Evolutionary conservation across 257 asterid genomes (phyloP), one percentile per base, ranked within the genome.

Genomic region (Solanum neorickii): DNA sequence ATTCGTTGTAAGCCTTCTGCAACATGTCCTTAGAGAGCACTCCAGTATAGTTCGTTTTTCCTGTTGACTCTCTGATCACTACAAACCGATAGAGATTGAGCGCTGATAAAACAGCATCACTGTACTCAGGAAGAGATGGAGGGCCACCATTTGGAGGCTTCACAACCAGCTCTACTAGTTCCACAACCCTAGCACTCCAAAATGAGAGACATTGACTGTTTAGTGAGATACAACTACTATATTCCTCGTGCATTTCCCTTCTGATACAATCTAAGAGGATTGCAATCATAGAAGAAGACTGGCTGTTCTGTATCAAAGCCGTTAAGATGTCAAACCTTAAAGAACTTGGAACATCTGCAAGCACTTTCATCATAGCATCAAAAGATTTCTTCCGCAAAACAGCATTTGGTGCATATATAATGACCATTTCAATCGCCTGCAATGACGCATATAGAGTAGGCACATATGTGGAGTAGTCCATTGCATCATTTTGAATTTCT

Each of bases 121-220:
- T 91, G 93, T 88, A 88, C 88, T 95, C 98, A 6, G 98, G 98
- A 86, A 97, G 97, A 18, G 91, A 87, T 70, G 98, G 99, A 87
- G 98, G 99, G 87, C 99, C 98, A 74, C 98, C 99, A 83, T 83
- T 83, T 35, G 97, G 96, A 88, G 99, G 98, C 88, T 90, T 94
- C 70, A 97, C 91, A 91, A 97, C 92, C 91, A 91, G 84, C 89
- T 94, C 97, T 84, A 95, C 92, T 90, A 95, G 87, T 88, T 95
- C 93, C 85, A 97, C 97, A 89, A 91, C 93, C 70, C 88, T 85
- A 56, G 94, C 92, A 87, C 87, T 90, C 99, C 99, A 95, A 89
- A 94, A 94, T 12, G 91, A 52, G 83, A 90, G 41, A 41, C 87
- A 86, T 70, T 27, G 90, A 74, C 91, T 74, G 41, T 83, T 75